Conservation (phyloP, 2,329 filamentous ascomycete species). For the Colletotrichum sp. region DNA sequence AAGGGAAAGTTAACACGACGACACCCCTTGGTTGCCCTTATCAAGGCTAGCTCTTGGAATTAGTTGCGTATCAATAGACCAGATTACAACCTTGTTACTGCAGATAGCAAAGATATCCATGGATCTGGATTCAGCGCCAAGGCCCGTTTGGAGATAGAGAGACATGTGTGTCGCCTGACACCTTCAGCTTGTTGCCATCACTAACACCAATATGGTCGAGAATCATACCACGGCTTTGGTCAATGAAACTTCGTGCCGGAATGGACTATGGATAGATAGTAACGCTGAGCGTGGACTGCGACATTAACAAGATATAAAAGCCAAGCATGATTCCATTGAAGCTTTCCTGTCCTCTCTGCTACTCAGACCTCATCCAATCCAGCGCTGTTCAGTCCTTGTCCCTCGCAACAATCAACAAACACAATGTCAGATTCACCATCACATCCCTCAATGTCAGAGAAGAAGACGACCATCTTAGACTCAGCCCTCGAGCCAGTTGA, state of each 20-base stretch:
- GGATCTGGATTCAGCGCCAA: neutral
- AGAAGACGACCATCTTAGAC: rapidly evolving
- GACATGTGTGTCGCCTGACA: neutral
- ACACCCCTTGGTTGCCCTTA: neutral
- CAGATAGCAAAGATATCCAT: neutral
- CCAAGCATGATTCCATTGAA: neutral
- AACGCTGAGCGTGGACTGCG: neutral
- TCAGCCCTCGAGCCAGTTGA: neutral
- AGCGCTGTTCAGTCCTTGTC: neutral
- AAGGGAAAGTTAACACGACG: neutral
- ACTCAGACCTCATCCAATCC: neutral
- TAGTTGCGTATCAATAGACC: neutral
- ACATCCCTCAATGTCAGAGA: neutral
- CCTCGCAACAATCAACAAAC: neutral
- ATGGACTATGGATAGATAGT: neutral
- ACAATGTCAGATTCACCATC: neutral
- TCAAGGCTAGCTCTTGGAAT: neutral
- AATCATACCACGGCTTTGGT: neutral
- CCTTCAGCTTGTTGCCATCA: neutral
- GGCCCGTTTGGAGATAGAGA: neutral
- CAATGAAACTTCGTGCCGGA: rapidly evolving
- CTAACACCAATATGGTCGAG: neutral
- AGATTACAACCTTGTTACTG: neutral
- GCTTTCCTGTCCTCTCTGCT: neutral
- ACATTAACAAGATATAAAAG: neutral